These are phyloP conservation scores for Elaeagnus macrophylla DNA, from an alignment of 306 rosid genomes.

Conservation along the genomic window DNA sequence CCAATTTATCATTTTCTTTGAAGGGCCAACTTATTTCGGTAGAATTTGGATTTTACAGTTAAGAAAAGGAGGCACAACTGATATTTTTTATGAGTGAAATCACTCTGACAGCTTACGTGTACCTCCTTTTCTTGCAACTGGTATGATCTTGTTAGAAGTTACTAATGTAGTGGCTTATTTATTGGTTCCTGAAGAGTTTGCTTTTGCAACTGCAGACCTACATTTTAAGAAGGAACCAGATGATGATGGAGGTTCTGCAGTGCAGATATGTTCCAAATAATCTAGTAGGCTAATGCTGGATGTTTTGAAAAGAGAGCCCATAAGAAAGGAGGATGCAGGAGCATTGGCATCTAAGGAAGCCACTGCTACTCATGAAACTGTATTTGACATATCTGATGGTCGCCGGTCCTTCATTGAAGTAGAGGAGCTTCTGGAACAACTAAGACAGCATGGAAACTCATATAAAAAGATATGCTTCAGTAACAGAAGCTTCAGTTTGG, in stretches of 20 bases:
- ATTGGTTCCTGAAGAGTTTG: slow-evolving; percentile 47
- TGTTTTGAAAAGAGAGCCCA: slow-evolving; percentile 70
- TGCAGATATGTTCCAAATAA: slow-evolving; percentile 78
- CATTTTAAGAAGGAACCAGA: slow-evolving; percentile 72
- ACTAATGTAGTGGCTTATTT: slow-evolving; percentile 3
- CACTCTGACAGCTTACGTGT: too few relatives aligned
- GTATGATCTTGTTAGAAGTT: not conserved
- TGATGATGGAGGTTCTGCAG: slow-evolving; percentile 80
- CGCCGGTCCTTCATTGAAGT: slow-evolving; percentile 54
- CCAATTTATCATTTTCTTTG: too few relatives aligned
- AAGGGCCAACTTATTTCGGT: too few relatives aligned
- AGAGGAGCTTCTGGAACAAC: slow-evolving; percentile 50
- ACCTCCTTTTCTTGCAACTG: too few relatives aligned
- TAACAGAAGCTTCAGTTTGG: slow-evolving; percentile 82
- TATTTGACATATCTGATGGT: slow-evolving; percentile 81
- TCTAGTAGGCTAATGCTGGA: slow-evolving; percentile 87
- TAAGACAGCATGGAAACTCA: slow-evolving; percentile 37
- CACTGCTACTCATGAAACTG: slow-evolving; percentile 24
- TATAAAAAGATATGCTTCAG: slow-evolving; percentile 65
- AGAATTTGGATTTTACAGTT: too few relatives aligned
- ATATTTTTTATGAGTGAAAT: too few relatives aligned
- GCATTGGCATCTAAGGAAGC: slow-evolving; percentile 29
- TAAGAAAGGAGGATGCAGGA: slow-evolving; percentile 35
- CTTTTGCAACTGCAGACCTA: slow-evolving; percentile 57
- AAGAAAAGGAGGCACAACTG: too few relatives aligned